These are phyloP conservation scores for fission yeast (Schizosaccharomyces pombe) DNA, from an alignment of 805 yeast species.

Conservation along the genomic window DNA sequence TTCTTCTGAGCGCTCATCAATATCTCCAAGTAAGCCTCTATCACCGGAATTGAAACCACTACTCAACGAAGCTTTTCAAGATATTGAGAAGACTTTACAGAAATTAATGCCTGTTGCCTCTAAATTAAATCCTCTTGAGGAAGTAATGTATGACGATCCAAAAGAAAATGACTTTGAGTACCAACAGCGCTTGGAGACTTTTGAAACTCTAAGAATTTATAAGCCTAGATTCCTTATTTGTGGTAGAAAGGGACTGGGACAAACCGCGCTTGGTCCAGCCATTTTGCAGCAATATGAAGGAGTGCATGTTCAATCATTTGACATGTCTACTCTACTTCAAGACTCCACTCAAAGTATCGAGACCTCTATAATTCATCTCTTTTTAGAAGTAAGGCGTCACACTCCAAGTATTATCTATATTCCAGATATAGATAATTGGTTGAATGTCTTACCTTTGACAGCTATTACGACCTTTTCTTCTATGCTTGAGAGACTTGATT, in stretches of 20 bases:
- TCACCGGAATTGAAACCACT: conserved; percentile 52
- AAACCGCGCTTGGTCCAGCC: conserved; percentile 63
- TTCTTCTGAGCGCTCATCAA: conserved; percentile 67
- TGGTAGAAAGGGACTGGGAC: conserved; percentile 67
- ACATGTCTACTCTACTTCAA: conserved; percentile 49
- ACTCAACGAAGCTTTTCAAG: conserved; percentile 27
- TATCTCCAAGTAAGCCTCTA: conserved; percentile 49
- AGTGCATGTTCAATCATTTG: conserved; percentile 67
- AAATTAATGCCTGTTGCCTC: conserved; percentile 36
- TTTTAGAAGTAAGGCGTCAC: conserved; percentile 71
- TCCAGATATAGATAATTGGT: conserved; percentile 66
- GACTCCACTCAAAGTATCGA: conserved; percentile 62
- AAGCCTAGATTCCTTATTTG: conserved; percentile 58
- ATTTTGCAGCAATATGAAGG: conserved; percentile 67
- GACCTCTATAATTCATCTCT: conserved; percentile 56
- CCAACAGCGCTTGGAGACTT: conserved; percentile 31
- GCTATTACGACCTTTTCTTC: conserved; percentile 53
- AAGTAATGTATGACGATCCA: conserved; percentile 38
- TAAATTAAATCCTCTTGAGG: conserved; percentile 37
- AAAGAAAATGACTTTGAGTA: conserved; percentile 36
- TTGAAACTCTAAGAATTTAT: conserved; percentile 19
- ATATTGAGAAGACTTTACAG: conserved; percentile 27
- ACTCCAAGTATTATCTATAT: conserved; percentile 68
- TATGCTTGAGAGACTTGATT: conserved; percentile 39
- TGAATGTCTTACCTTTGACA: conserved; percentile 37